Conservation (phyloP, 768 basidiomycete species). For the Termitomyces sp. region DNA sequence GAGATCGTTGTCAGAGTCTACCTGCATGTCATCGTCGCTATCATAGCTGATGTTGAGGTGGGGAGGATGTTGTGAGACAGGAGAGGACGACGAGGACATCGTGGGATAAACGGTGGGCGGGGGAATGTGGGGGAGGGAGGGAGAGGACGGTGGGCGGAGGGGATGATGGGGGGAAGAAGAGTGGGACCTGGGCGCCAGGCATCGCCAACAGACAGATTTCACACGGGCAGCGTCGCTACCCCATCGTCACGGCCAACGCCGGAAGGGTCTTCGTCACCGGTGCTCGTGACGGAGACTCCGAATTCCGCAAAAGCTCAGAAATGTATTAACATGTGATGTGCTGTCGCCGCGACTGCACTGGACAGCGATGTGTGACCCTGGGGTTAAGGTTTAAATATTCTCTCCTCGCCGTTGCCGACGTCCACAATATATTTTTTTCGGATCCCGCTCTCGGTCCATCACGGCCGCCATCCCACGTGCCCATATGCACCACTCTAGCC, state of each 20-base stretch:
- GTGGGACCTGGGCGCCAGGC: conserved; percentile 43
- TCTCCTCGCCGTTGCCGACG: conserved; percentile 2
- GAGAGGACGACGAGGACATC: conserved; percentile 23
- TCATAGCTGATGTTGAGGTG: conserved; percentile 55
- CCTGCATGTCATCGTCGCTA: conserved; percentile 63
- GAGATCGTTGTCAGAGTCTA: conserved; percentile 56
- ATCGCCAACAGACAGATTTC: conserved; percentile 52
- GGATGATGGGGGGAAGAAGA: conserved; percentile 33
- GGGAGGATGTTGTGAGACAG: conserved; percentile 20
- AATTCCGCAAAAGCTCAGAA: conserved; percentile 21
- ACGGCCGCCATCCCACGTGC: conserved; percentile 3
- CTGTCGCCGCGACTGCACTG: not conserved
- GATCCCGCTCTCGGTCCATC: conserved; percentile 3
- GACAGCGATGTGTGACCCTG: not conserved
- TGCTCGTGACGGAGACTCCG: conserved; percentile 50
- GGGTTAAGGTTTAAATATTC: conserved; percentile 3
- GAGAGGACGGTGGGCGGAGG: conserved; percentile 21
- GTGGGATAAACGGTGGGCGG: not conserved
- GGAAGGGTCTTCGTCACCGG: conserved; percentile 52
- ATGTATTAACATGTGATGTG: conserved; percentile 11
- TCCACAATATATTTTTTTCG: conserved; percentile 8
- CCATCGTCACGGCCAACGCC: conserved; percentile 57
- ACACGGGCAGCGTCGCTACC: conserved; percentile 52
- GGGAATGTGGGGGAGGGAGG: conserved; percentile 6
- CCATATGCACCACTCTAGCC: conserved; percentile 20